A percentile compares a stretch with the other conserved stretches of the same genome.
Evolutionary conservation across 352 stramenopile genomes (phyloP).

Genomic region (Phytophthora rubi): DNA sequence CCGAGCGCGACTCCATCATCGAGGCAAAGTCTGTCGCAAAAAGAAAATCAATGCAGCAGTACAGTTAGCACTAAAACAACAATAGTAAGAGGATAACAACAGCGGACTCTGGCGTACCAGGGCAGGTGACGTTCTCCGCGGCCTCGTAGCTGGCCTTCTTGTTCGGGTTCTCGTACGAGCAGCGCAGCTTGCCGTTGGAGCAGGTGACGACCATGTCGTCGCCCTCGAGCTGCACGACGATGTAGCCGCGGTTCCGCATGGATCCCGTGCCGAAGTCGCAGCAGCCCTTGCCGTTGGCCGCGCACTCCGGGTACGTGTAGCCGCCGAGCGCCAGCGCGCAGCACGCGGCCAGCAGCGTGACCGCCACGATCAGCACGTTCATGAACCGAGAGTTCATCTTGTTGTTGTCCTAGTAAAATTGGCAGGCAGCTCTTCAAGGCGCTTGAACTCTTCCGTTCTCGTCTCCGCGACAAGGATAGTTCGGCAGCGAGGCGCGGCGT

Average conservation of each 20-base stretch:
- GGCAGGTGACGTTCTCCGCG: slow-evolving; percentile 50
- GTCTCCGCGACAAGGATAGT: slow-evolving; percentile 13
- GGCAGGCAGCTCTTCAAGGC: slow-evolving; percentile 11
- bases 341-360: slow-evolving; percentile 34
- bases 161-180: slow-evolving; percentile 64
- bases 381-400: slow-evolving; percentile 34
- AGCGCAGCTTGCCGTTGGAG: slow-evolving; percentile 55
- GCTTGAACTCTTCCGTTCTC: slow-evolving; percentile 1
- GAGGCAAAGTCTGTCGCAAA: slow-evolving; percentile 55
- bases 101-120: slow-evolving; percentile 40
- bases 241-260: slow-evolving; percentile 71
- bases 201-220: slow-evolving; percentile 73
- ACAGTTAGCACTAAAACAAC: background rate
- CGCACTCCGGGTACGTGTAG: slow-evolving; percentile 67
- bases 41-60: background rate
- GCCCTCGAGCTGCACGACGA: slow-evolving; percentile 52
- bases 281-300: slow-evolving; percentile 47
- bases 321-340: slow-evolving; percentile 30
- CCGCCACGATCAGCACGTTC: slow-evolving; percentile 30
- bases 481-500: background rate
- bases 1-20: slow-evolving; percentile 66
- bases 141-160: slow-evolving; percentile 48
- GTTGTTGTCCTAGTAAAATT: background rate
- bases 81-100: background rate
- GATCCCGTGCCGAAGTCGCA: slow-evolving; percentile 56